These are phyloP conservation scores for Leccinum boreale DNA, from an alignment of 768 basidiomycete species.

Conservation along the genomic window DNA sequence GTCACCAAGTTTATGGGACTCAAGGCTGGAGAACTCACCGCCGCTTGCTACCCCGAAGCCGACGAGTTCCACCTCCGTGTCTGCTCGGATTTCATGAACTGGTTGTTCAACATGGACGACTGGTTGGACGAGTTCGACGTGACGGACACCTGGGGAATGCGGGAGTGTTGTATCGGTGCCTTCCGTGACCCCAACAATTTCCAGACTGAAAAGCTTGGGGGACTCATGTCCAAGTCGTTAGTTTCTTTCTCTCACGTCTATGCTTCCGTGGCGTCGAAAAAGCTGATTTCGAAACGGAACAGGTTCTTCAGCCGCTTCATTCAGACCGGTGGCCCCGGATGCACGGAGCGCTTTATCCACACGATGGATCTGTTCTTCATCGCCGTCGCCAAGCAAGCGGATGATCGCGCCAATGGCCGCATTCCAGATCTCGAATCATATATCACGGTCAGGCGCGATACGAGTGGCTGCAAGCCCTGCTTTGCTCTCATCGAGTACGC, in stretches of 20 bases:
- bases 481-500: slow-evolving; percentile 57
- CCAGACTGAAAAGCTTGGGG: slow-evolving; percentile 28
- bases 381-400: slow-evolving; percentile 42
- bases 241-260: slow-evolving; percentile 8
- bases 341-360: slow-evolving; percentile 39
- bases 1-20: slow-evolving; percentile 48
- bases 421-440: slow-evolving; percentile 52
- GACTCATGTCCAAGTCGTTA: slow-evolving; percentile 33
- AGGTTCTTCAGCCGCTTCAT: slow-evolving; percentile 40
- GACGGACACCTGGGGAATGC: slow-evolving; percentile 29
- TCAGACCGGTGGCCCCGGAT: slow-evolving; percentile 37
- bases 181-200: slow-evolving; percentile 29
- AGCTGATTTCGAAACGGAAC: slow-evolving; percentile 6
- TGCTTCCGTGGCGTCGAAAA: background rate
- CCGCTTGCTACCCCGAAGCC: slow-evolving; percentile 58
- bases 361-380: slow-evolving; percentile 41
- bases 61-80: slow-evolving; percentile 57
- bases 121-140: slow-evolving; percentile 39
- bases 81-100: slow-evolving; percentile 64
- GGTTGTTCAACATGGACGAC: slow-evolving; percentile 41
- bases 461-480: slow-evolving; percentile 49
- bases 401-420: slow-evolving; percentile 36
- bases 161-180: slow-evolving; percentile 28
- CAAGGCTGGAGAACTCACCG: slow-evolving; percentile 65
- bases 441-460: slow-evolving; percentile 50